Percentiles rank a stretch among this genome's conserved stretches.
Evolutionary conservation across 805 yeast genomes (phyloP).

Genomic region (Brettanomyces custersianus): DNA sequence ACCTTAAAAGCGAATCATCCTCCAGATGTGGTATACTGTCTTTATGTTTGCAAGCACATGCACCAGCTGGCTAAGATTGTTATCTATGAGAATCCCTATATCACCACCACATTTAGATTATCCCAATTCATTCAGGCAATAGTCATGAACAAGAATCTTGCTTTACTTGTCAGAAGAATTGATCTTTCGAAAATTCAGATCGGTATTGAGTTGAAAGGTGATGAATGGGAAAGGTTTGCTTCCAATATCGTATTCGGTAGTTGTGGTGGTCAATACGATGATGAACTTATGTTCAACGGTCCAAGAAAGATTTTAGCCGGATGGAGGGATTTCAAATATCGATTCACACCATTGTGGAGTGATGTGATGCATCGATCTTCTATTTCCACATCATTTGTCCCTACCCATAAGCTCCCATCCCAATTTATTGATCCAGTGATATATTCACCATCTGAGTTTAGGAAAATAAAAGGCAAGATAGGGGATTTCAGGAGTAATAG

Average conservation of each 20-base stretch:
- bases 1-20: conserved; percentile 26
- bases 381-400: conserved; percentile 1
- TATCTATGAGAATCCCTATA: conserved; percentile 44
- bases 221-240: conserved; percentile 11
- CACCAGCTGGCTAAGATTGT: conserved; percentile 43
- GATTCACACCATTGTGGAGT: conserved; percentile 59
- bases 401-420: background rate
- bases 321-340: conserved; percentile 88
- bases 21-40: conserved; percentile 31
- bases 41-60: conserved; percentile 44
- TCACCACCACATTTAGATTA: conserved; percentile 67
- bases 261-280: conserved; percentile 5
- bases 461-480: no score
- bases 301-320: conserved; percentile 47
- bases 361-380: conserved; percentile 2
- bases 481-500: no score
- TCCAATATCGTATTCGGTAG: conserved; percentile 12
- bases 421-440: background rate
- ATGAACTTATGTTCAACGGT: conserved; percentile 5
- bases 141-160: conserved; percentile 46
- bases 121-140: conserved; percentile 72
- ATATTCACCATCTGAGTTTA: conserved; percentile 2
- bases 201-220: conserved; percentile 26
- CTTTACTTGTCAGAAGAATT: conserved; percentile 43
- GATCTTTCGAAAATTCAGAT: conserved; percentile 46